phyloP scores from a whole-genome alignment of 768 basidiomycete genomes.

The Myochromella boudieri region DNA sequence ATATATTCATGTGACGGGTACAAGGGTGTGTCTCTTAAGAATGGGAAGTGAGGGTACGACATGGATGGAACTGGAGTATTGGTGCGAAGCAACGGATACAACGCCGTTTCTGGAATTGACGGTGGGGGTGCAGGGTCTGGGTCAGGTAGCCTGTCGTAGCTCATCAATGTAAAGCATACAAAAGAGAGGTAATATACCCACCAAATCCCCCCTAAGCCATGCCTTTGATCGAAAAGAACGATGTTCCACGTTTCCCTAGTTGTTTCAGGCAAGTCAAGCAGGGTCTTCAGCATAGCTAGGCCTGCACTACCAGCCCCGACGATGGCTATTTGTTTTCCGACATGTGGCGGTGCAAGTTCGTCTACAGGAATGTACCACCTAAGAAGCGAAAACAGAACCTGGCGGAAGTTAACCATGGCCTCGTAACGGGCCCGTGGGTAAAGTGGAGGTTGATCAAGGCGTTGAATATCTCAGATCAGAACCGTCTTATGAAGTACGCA shows the following conservation, averaged over 20 bases:
- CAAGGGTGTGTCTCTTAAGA: slow-evolving; percentile 47
- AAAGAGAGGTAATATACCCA: slow-evolving; percentile 17
- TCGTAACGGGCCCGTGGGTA: background rate
- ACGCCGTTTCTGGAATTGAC: slow-evolving; percentile 48
- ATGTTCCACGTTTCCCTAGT: slow-evolving; percentile 40
- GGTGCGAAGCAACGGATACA: slow-evolving; percentile 53
- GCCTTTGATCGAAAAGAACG: slow-evolving; percentile 52
- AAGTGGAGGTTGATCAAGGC: background rate
- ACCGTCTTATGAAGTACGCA: slow-evolving; percentile 1
- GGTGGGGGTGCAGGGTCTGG: slow-evolving; percentile 35
- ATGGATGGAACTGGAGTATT: slow-evolving; percentile 59
- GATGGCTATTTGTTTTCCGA: slow-evolving; percentile 50
- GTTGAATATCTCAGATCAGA: too few relatives aligned
- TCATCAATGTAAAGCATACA: background rate
- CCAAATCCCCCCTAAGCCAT: slow-evolving; percentile 60
- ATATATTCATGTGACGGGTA: slow-evolving; percentile 49
- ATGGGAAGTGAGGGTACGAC: slow-evolving; percentile 58
- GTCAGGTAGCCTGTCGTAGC: slow-evolving; percentile 32
- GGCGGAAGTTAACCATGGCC: slow-evolving; percentile 26
- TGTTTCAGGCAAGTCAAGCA: slow-evolving; percentile 46
- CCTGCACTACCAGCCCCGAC: slow-evolving; percentile 61
- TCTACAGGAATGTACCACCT: background rate
- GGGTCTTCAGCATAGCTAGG: slow-evolving; percentile 48
- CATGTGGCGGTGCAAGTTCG: slow-evolving; percentile 8
- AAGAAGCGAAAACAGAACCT: slow-evolving; percentile 21